Percentiles rank a stretch among this genome's conserved stretches.
Conservation (phyloP, 495 filamentous ascomycete species). For the Beverwykella pulmonaria region DNA sequence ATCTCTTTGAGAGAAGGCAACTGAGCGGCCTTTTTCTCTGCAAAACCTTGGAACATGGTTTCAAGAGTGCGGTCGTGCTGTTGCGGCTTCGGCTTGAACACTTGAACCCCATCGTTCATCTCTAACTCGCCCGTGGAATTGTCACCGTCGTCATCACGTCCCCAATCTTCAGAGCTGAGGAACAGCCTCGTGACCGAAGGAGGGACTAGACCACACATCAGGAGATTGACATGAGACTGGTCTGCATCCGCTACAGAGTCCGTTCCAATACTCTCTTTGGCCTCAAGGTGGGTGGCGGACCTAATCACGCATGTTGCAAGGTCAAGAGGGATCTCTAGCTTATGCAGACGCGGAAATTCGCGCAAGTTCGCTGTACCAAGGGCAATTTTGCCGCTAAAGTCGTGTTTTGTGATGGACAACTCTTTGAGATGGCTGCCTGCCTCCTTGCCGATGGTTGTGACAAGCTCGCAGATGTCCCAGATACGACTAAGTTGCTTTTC, state of each 20-base stretch:
- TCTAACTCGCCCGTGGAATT: constrained; percentile 13
- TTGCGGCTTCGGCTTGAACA: constrained; percentile 20
- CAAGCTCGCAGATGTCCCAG: constrained; percentile 26
- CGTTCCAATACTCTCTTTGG: constrained; percentile 24
- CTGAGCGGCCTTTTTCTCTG: constrained; percentile 24
- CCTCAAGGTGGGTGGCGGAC: constrained; percentile 17
- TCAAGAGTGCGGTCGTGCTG: constrained; percentile 24
- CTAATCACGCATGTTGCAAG: constrained; percentile 26
- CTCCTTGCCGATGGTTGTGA: constrained; percentile 22
- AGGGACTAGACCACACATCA: constrained; percentile 24
- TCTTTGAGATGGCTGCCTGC: constrained; percentile 24
- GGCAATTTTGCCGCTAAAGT: constrained; percentile 26
- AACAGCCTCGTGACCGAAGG: constrained; percentile 28
- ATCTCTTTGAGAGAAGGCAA: constrained; percentile 29
- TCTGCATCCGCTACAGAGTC: constrained; percentile 25
- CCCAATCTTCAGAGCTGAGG: constrained; percentile 22
- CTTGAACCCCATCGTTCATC: constrained; percentile 21
- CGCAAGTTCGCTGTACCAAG: constrained; percentile 23
- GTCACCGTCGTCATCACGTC: constrained; percentile 11
- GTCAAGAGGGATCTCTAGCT: constrained; percentile 27
- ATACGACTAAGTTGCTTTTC: constrained; percentile 8
- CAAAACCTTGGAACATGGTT: constrained; percentile 29
- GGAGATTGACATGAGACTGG: constrained; percentile 22
- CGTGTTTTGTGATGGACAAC: constrained; percentile 23
- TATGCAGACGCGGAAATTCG: constrained; percentile 23